Evolutionary conservation across 441 rosid genomes (phyloP).

Genomic region (Eutrema salsugineum): DNA sequence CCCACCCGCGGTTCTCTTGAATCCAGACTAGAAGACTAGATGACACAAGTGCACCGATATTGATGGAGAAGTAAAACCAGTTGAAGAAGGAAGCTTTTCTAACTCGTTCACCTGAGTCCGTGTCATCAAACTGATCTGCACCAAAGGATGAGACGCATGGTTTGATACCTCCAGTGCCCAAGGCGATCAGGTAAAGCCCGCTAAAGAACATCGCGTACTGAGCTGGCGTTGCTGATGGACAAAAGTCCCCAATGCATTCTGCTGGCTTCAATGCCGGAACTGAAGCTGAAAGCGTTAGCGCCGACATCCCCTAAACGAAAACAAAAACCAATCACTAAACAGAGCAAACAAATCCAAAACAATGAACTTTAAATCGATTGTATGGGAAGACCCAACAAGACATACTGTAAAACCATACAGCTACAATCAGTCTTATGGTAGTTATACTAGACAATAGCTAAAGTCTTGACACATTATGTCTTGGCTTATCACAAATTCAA

Average conservation of each 20-base stretch:
- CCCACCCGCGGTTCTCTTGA: constrained; percentile 94
- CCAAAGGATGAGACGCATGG: constrained; percentile 90
- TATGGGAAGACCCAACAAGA: not conserved
- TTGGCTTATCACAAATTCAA: not conserved
- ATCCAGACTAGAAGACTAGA: constrained; percentile 74
- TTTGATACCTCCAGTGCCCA: constrained; percentile 92
- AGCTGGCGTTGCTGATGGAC: constrained; percentile 66
- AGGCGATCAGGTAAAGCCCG: constrained; percentile 82
- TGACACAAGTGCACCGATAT: constrained; percentile 74
- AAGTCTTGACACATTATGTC: not conserved
- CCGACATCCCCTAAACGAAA: constrained; percentile 69
- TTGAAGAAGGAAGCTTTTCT: constrained; percentile 83
- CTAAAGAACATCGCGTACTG: constrained; percentile 66
- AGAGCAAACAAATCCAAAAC: not conserved
- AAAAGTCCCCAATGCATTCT: constrained; percentile 50
- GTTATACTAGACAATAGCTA: not conserved
- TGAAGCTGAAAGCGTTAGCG: constrained; percentile 85
- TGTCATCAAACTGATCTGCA: constrained; percentile 90
- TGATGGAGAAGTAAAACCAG: constrained; percentile 85
- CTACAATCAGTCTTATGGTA: not conserved
- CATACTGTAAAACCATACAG: not conserved
- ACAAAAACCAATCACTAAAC: constrained; percentile 1
- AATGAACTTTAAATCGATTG: not conserved
- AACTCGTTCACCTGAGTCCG: constrained; percentile 64
- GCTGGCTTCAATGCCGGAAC: constrained; percentile 58